Evolutionary conservation across 768 basidiomycete genomes (phyloP).

Genomic region (Dioszegia crocea): DNA sequence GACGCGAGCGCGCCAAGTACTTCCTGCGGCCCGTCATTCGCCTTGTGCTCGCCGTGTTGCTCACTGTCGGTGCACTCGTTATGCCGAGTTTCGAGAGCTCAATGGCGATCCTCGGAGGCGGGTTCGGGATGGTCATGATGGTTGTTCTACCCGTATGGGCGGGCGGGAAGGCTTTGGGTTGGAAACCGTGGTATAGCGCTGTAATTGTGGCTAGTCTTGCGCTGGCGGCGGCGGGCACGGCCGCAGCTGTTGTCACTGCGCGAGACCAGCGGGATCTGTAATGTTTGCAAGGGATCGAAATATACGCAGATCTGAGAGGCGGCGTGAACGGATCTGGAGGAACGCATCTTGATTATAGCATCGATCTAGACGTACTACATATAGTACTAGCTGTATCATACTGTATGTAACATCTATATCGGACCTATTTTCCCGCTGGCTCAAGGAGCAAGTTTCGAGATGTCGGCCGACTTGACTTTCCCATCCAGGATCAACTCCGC

Average conservation of each 20-base stretch:
- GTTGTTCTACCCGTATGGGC: slow-evolving; percentile 36
- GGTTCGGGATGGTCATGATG: slow-evolving; percentile 26
- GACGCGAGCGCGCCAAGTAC: slow-evolving; percentile 28
- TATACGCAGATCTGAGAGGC: neutral
- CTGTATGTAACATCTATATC: too few relatives aligned
- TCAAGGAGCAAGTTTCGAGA: slow-evolving; percentile 51
- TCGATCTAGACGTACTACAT: too few relatives aligned
- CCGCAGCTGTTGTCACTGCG: slow-evolving; percentile 13
- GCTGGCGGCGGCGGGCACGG: slow-evolving; percentile 16
- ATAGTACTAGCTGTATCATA: neutral
- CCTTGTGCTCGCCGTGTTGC: slow-evolving; percentile 21
- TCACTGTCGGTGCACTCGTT: slow-evolving; percentile 30
- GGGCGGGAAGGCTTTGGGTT: slow-evolving; percentile 27
- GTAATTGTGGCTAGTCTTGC: slow-evolving; percentile 13
- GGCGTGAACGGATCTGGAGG: too few relatives aligned
- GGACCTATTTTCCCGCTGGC: neutral
- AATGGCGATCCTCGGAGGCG: slow-evolving; percentile 34
- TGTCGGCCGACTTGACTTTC: slow-evolving; percentile 58
- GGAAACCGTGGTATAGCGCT: slow-evolving; percentile 17
- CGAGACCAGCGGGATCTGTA: neutral
- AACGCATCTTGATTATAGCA: too few relatives aligned
- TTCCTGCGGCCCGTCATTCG: slow-evolving; percentile 28
- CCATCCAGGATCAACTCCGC: slow-evolving; percentile 69
- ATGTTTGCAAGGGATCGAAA: too few relatives aligned
- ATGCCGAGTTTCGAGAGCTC: slow-evolving; percentile 37